Percentiles rank a stretch among this genome's conserved stretches.
Conservation (phyloP, 352 stramenopile species). For the Phytophthora syringae region DNA sequence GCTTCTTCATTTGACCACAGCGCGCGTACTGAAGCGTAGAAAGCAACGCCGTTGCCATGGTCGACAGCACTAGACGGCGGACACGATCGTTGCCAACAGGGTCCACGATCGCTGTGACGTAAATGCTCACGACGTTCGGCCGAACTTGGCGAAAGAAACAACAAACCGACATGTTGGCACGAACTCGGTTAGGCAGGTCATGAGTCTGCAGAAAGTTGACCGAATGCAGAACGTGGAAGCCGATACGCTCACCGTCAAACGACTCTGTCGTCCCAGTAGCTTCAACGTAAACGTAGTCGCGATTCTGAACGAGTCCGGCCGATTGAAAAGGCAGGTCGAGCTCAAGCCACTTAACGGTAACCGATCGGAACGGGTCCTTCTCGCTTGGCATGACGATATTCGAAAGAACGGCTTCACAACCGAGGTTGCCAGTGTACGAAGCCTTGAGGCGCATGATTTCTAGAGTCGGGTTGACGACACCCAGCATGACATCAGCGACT, state of each 20-base stretch:
- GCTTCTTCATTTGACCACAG: slow-evolving; percentile 17
- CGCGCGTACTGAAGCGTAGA: slow-evolving; percentile 12
- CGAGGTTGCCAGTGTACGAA: slow-evolving; percentile 25
- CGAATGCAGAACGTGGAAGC: slow-evolving; percentile 27
- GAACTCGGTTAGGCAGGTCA: slow-evolving; percentile 13
- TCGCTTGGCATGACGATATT: slow-evolving; percentile 26
- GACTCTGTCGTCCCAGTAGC: slow-evolving; percentile 16
- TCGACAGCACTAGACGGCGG: slow-evolving; percentile 8
- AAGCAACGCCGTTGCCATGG: slow-evolving; percentile 14
- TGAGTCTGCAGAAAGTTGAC: slow-evolving; percentile 28
- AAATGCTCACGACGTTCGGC: slow-evolving; percentile 11
- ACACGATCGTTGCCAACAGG: slow-evolving; percentile 8
- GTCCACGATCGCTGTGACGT: slow-evolving; percentile 15
- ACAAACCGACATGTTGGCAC: slow-evolving; percentile 13
- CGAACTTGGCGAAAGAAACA: slow-evolving; percentile 13
- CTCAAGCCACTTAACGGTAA: slow-evolving; percentile 43
- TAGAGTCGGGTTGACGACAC: slow-evolving; percentile 19
- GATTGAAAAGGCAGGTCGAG: slow-evolving; percentile 31
- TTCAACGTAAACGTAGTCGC: slow-evolving; percentile 35
- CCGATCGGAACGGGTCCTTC: slow-evolving; percentile 29
- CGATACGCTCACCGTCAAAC: slow-evolving; percentile 10
- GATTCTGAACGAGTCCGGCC: slow-evolving; percentile 29
- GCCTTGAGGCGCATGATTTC: slow-evolving; percentile 34
- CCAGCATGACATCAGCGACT: slow-evolving; percentile 38
- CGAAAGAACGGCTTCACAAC: slow-evolving; percentile 20